Conservation (phyloP, 2,329 filamentous ascomycete species). For the Fusarium setosum region DNA sequence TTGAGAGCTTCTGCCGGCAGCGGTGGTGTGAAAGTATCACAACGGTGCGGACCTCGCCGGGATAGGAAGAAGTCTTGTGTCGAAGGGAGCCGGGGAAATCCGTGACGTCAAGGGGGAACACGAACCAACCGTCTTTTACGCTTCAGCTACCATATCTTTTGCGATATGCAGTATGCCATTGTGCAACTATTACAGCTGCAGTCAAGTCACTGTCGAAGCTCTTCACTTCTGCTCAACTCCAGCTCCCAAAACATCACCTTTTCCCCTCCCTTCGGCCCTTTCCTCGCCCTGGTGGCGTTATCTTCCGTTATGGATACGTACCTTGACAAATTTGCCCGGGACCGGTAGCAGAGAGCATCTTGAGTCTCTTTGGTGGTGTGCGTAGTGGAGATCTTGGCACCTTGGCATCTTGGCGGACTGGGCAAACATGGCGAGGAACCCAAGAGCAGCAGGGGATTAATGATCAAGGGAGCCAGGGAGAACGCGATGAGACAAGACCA, state of each 20-base stretch:
- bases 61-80: conserved; percentile 3
- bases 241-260: neutral
- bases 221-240: neutral
- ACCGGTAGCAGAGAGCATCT: conserved; percentile 19
- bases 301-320: conserved; percentile 5
- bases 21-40: conserved; percentile 27
- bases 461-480: conserved; percentile 1
- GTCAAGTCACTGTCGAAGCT: neutral
- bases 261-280: conserved; percentile 14
- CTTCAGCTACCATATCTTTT: conserved; percentile 9
- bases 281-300: conserved; percentile 22
- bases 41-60: conserved; percentile 19
- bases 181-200: neutral
- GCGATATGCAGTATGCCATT: neutral
- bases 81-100: conserved; percentile 15
- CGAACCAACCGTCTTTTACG: conserved; percentile 9
- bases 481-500: conserved; percentile 24
- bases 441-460: conserved; percentile 1
- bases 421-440: conserved; percentile 23
- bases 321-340: conserved; percentile 9
- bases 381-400: conserved; percentile 33
- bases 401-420: conserved; percentile 36
- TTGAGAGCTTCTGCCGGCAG: conserved; percentile 10
- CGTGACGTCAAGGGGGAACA: conserved; percentile 32
- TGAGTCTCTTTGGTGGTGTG: conserved; percentile 37